Conservation (phyloP, 2,329 filamentous ascomycete species). For the Penicillium sp. region DNA sequence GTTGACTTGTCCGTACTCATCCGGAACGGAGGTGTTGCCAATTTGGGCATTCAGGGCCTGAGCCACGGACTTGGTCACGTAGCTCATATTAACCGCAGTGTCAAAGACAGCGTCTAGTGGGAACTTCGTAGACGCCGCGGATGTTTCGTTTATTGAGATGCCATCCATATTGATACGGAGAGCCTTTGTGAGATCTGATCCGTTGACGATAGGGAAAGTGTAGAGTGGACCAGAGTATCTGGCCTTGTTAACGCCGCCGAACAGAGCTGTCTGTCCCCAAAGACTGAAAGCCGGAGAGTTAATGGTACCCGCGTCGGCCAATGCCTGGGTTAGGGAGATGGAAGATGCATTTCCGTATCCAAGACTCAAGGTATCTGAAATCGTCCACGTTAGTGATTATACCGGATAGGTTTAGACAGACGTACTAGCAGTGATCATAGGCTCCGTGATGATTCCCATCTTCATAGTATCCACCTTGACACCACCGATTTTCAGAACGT, state of each 20-base stretch:
- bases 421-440: not conserved
- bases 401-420: not conserved
- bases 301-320: not conserved
- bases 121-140: not conserved
- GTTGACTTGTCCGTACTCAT: not conserved
- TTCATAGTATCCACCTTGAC: not conserved
- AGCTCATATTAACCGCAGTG: not conserved
- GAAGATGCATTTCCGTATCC: not conserved
- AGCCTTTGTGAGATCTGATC: not conserved
- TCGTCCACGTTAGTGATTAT: not conserved
- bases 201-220: constrained; percentile 7
- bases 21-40: not conserved
- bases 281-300: not conserved
- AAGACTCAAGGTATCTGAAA: not conserved
- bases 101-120: not conserved
- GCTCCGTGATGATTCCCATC: not conserved
- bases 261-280: not conserved
- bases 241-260: constrained; percentile 13
- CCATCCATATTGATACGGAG: not conserved
- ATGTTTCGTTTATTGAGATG: not conserved
- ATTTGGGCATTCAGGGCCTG: not conserved
- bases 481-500: not conserved
- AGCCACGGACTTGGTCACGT: not conserved
- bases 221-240: constrained; percentile 6
- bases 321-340: not conserved